Conservation (phyloP, 371 early-diverging fungal species). For the Saksenaea vasiformis region DNA sequence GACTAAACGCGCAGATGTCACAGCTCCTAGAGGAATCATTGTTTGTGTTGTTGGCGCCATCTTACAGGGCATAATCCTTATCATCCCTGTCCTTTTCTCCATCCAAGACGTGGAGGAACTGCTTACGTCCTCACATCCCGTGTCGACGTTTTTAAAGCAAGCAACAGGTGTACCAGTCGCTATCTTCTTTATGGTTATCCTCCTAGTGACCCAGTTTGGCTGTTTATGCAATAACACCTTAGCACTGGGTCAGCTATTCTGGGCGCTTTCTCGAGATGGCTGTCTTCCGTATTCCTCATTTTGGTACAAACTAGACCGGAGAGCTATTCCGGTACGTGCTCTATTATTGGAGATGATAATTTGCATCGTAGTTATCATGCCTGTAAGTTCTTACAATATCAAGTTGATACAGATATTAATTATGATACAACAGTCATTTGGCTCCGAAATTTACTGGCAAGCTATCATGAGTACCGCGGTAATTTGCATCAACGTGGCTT, state of each 20-base stretch:
- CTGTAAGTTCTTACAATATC: slow-evolving; percentile 13
- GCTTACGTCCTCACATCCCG: slow-evolving; percentile 13
- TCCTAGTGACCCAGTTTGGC: slow-evolving; percentile 24
- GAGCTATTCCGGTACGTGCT: slow-evolving; percentile 20
- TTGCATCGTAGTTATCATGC: slow-evolving; percentile 26
- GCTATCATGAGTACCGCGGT: slow-evolving; percentile 28
- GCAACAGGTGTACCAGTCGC: slow-evolving; percentile 17
- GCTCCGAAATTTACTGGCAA: slow-evolving; percentile 22
- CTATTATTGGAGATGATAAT: slow-evolving; percentile 16
- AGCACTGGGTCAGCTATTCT: slow-evolving; percentile 22
- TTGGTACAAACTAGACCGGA: slow-evolving; percentile 22
- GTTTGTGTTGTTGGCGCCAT: slow-evolving; percentile 36
- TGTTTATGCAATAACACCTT: slow-evolving; percentile 18
- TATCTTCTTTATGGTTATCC: slow-evolving; percentile 27
- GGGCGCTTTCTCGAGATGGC: slow-evolving; percentile 31
- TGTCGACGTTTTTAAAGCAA: slow-evolving; percentile 23
- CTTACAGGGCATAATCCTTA: slow-evolving; percentile 36
- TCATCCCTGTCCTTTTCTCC: slow-evolving; percentile 35
- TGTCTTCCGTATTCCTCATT: slow-evolving; percentile 21
- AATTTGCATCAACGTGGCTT: slow-evolving; percentile 27
- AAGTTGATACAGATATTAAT: neutral
- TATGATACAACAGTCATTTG: slow-evolving; percentile 15
- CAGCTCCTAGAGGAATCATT: slow-evolving; percentile 50
- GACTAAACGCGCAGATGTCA: slow-evolving; percentile 38
- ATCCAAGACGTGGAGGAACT: slow-evolving; percentile 43